Base-by-base conservation (phyloP, 768 basidiomycete genomes). In the Auricularia cornea region DNA sequence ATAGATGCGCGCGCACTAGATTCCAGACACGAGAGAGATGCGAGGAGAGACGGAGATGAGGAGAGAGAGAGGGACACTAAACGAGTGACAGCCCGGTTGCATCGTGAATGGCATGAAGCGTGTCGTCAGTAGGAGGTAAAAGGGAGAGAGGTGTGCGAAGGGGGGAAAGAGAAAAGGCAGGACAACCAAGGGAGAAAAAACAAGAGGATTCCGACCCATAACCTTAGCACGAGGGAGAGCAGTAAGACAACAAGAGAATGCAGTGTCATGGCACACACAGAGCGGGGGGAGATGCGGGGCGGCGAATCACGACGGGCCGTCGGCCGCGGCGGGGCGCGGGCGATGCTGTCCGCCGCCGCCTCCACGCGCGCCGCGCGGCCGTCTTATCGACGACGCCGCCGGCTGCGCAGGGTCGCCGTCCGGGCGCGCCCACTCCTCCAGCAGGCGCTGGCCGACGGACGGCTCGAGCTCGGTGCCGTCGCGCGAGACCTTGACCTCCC, bases 401-500 rank as follows among this genome's bases (percentile, higher is more conserved):
- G 80, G 73, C 35, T n/a, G 56, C 59, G 30, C 52, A 30, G 48
- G 62, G 56, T 65, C 71, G 48, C 44, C 44, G 14, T 62, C 62
- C 12, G 62, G 62, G 14, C 57, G 63, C 29, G 76, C 72, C 91
- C 91, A 94, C 67, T 90, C 87, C 4, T 85, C 84, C 62, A 94
- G 61, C 41, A 94, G 72, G 66, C 74, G 78, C 67, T 84, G 80
- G 29, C 90, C 91, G 16, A 91, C 82, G 1, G 69, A 70, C 2
- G 94, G 93, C 71, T 98, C 95, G 23, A 98, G 72, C 71, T 98
- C 95, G 1, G 94, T 97, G 20, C 95, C 95, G 71, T 95, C 92
- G 59, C 91, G 79, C 14, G 90, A 93, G 8, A 91, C 84, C 77
- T 91, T 89, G 54, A 91, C 81, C 69, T 90, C 87, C 59, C 84